These are phyloP conservation scores for Sugiyamaella chiloensis DNA, from an alignment of 805 yeast genomes.

Conservation along the genomic window DNA sequence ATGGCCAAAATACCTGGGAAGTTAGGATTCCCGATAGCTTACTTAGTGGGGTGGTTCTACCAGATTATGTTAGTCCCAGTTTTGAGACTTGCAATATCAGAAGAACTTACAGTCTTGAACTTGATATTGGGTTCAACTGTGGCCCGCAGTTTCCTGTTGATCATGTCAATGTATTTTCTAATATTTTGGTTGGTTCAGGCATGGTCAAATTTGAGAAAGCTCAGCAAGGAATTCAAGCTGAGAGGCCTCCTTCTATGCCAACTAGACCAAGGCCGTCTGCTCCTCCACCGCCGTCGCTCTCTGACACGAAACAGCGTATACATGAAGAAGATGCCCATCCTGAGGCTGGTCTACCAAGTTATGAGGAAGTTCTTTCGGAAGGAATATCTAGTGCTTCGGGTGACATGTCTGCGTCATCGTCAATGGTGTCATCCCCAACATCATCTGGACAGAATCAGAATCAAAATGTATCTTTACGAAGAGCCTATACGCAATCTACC, in stretches of 20 bases:
- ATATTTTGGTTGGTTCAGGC: constrained; percentile 22
- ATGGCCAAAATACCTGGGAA: constrained; percentile 18
- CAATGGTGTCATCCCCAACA: no score
- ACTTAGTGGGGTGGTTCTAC: constrained; percentile 43
- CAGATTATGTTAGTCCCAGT: constrained; percentile 50
- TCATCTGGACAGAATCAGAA: no score
- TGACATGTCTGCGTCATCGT: no score
- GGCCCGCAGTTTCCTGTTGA: constrained; percentile 11
- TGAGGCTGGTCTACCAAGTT: constrained; percentile 15
- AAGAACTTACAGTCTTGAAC: constrained; percentile 41
- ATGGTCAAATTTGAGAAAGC: not conserved
- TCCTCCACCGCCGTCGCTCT: constrained; percentile 1
- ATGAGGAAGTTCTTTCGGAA: constrained; percentile 16
- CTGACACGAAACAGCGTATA: not conserved
- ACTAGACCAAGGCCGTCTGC: constrained; percentile 1
- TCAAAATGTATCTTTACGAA: no score
- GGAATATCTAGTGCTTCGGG: not conserved
- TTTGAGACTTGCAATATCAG: constrained; percentile 56
- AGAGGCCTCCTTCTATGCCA: not conserved
- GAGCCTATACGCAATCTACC: no score
- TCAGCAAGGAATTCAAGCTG: no score
- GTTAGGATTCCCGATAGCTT: constrained; percentile 20
- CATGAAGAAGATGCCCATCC: not conserved
- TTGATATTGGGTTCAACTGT: constrained; percentile 33
- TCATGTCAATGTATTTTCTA: constrained; percentile 18